Conservation (phyloP, 495 filamentous ascomycete species). For the Xylaria acuta region DNA sequence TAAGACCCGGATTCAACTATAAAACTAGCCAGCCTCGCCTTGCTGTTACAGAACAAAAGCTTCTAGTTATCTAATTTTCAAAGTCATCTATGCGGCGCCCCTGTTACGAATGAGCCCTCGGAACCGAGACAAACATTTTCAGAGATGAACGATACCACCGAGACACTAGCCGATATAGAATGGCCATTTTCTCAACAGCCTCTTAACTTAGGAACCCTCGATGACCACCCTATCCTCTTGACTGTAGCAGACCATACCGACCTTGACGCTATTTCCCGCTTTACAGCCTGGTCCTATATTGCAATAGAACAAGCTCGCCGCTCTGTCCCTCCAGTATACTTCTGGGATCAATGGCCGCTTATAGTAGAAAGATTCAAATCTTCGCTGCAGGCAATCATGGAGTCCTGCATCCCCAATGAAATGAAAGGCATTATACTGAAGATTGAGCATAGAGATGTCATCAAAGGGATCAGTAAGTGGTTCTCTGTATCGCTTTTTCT, state of each 20-base stretch:
- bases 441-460: background rate
- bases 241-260: background rate
- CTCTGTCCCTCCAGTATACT: background rate
- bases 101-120: background rate
- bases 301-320: background rate
- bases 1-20: background rate
- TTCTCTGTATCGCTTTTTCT: background rate
- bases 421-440: background rate
- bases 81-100: background rate
- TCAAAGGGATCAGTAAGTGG: background rate
- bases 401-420: background rate
- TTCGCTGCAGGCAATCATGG: background rate
- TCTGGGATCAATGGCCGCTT: too few relatives aligned
- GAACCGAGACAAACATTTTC: background rate
- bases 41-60: background rate
- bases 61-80: background rate
- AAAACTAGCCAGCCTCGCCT: background rate
- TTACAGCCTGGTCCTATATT: background rate
- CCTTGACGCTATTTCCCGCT: background rate
- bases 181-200: background rate
- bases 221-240: background rate
- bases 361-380: background rate
- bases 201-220: background rate
- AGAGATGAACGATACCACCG: background rate
- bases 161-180: background rate